Percentiles rank a stretch among this genome's conserved stretches.
These are phyloP conservation scores for Neurospora crassa DNA, from an alignment of 2,329 filamentous ascomycete species.

Conservation along the genomic window DNA sequence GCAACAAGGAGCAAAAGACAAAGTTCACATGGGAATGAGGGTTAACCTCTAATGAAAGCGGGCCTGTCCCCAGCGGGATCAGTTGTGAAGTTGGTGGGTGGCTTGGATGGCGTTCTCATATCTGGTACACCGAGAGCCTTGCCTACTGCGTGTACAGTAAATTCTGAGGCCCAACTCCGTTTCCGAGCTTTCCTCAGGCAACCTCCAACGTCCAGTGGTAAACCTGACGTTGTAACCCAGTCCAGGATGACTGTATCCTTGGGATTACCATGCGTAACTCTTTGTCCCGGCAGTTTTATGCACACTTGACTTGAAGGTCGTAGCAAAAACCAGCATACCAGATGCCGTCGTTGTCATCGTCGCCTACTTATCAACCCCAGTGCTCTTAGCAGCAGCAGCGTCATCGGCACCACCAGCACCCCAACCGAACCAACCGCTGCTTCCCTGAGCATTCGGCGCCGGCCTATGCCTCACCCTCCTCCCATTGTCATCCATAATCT, in stretches of 20 bases:
- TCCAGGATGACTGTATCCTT: not conserved
- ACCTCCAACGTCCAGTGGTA: not conserved
- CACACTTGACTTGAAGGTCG: not conserved
- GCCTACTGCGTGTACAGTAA: not conserved
- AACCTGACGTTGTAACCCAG: not conserved
- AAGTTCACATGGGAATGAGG: not conserved
- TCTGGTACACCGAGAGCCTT: not conserved
- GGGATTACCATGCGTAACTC: not conserved
- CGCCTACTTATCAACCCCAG: not conserved
- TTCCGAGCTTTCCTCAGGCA: not conserved
- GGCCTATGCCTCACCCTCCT: slow-evolving; percentile 18
- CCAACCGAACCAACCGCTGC: not conserved
- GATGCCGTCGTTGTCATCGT: not conserved
- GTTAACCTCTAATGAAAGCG: not conserved
- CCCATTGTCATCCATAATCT: slow-evolving; percentile 28
- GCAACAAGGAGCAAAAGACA: not conserved
- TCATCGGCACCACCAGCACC: not conserved
- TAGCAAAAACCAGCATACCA: not conserved
- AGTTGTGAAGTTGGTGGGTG: not conserved
- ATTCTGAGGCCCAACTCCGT: not conserved
- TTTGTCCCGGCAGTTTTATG: not conserved
- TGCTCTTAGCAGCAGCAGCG: not conserved
- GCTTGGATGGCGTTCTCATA: not conserved
- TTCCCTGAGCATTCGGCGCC: slow-evolving; percentile 12
- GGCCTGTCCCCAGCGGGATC: not conserved